Evolutionary conservation across 345 rosid genomes (phyloP).

Genomic region (Pelargonium nanum): DNA sequence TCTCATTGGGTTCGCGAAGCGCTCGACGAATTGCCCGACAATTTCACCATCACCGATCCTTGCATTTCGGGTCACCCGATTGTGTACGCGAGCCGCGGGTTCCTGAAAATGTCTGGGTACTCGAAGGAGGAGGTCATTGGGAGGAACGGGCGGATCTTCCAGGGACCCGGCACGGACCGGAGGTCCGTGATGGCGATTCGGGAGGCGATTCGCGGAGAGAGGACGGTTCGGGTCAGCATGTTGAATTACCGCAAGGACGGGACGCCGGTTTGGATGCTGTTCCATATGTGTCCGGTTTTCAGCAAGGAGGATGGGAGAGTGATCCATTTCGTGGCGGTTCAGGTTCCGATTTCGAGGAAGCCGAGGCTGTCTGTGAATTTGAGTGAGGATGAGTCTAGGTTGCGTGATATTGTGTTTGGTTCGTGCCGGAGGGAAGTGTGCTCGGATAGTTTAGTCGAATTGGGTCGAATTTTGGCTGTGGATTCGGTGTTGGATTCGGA

Average conservation of each 20-base stretch:
- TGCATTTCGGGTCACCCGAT: slow-evolving; percentile 75
- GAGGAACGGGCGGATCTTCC: slow-evolving; percentile 64
- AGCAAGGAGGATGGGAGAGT: slow-evolving; percentile 49
- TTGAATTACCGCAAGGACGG: slow-evolving; percentile 84
- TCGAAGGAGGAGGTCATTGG: slow-evolving; percentile 62
- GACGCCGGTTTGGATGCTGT: slow-evolving; percentile 86
- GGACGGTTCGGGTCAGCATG: slow-evolving; percentile 40
- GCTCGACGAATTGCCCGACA: slow-evolving; percentile 63
- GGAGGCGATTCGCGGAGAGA: slow-evolving; percentile 76
- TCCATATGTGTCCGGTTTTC: slow-evolving; percentile 66
- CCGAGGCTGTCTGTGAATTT: slow-evolving; percentile 15
- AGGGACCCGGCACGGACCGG: slow-evolving; percentile 65
- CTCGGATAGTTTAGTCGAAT: slow-evolving; percentile 36
- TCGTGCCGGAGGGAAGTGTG: slow-evolving; percentile 79
- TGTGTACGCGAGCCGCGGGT: slow-evolving; percentile 71
- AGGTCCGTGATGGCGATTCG: slow-evolving; percentile 71
- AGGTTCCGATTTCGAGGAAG: slow-evolving; percentile 48
- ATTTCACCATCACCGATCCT: slow-evolving; percentile 87
- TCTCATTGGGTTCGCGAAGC: slow-evolving; percentile 46
- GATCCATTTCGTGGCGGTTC: slow-evolving; percentile 71
- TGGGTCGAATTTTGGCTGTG: slow-evolving; percentile 26
- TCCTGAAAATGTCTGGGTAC: slow-evolving; percentile 69
- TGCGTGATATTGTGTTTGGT: slow-evolving; percentile 39
- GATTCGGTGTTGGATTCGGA: slow-evolving; percentile 27
- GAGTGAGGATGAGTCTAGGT: slow-evolving; percentile 21